Conservation (phyloP, 2,329 filamentous ascomycete species). For the Penicillium sp. region DNA sequence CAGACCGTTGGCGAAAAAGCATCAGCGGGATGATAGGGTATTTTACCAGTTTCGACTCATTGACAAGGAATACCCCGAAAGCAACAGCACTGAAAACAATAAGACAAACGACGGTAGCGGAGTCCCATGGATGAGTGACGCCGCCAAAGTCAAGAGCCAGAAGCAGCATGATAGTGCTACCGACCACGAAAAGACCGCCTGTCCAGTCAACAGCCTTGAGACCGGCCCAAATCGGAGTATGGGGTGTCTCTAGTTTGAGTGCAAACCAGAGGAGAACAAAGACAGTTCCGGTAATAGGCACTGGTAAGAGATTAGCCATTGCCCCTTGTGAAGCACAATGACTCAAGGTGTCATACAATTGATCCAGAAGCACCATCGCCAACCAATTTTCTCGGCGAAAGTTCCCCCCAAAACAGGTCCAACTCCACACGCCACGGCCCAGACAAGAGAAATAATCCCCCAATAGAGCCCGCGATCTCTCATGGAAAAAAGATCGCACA, state of each 20-base stretch:
- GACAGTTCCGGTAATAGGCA: slow-evolving; percentile 60
- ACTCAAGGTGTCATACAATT: slow-evolving; percentile 45
- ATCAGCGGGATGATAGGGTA: slow-evolving; percentile 74
- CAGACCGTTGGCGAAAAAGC: slow-evolving; percentile 65
- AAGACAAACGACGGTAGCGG: slow-evolving; percentile 72
- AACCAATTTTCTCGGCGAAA: slow-evolving; percentile 40
- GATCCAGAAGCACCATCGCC: slow-evolving; percentile 63
- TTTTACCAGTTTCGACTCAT: slow-evolving; percentile 70
- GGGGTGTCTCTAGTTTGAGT: slow-evolving; percentile 61
- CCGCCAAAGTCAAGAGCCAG: slow-evolving; percentile 82
- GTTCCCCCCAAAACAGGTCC: slow-evolving; percentile 34
- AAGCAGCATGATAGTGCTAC: slow-evolving; percentile 78
- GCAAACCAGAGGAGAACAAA: slow-evolving; percentile 61
- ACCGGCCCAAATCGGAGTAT: slow-evolving; percentile 57
- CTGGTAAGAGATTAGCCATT: slow-evolving; percentile 21
- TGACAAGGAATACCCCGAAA: slow-evolving; percentile 67
- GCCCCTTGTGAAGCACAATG: background rate
- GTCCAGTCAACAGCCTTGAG: slow-evolving; percentile 65
- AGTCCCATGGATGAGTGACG: slow-evolving; percentile 72
- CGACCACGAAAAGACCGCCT: slow-evolving; percentile 65
- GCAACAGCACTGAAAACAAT: slow-evolving; percentile 70
- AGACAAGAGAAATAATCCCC: slow-evolving; percentile 49
- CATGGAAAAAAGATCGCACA: slow-evolving; percentile 56
- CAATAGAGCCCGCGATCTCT: slow-evolving; percentile 50
- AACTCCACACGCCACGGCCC: slow-evolving; percentile 53